Evolutionary conservation across 1,139 yeast species (phyloP).

Genomic region (Tardiomyces digboiensis): DNA sequence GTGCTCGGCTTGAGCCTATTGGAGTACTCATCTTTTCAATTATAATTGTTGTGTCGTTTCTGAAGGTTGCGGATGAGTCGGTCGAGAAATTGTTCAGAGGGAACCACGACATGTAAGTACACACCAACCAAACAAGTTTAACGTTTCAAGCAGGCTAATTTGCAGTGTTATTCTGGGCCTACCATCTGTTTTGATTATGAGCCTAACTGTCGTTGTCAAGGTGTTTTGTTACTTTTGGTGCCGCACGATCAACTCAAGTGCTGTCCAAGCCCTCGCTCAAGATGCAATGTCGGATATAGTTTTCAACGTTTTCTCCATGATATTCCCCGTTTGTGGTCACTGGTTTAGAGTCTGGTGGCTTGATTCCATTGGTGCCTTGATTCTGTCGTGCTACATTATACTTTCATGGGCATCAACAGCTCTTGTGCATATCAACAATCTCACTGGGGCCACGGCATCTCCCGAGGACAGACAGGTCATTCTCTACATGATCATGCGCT

Average conservation of each 20-base stretch:
- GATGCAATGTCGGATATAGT: constrained; percentile 74
- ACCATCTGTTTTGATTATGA: constrained; percentile 53
- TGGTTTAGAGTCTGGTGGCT: constrained; percentile 53
- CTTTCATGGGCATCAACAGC: constrained; percentile 53
- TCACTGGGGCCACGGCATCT: constrained; percentile 66
- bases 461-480: constrained; percentile 56
- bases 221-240: constrained; percentile 59
- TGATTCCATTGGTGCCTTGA: constrained; percentile 64
- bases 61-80: constrained; percentile 66
- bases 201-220: constrained; percentile 50
- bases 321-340: constrained; percentile 59
- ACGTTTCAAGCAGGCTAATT: background rate
- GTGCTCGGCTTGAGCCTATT: constrained; percentile 65
- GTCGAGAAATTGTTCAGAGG: constrained; percentile 22
- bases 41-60: constrained; percentile 59
- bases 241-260: constrained; percentile 49
- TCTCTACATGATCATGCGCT: constrained; percentile 56
- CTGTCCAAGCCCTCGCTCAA: constrained; percentile 72
- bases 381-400: constrained; percentile 53
- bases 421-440: constrained; percentile 60
- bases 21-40: constrained; percentile 70
- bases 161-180: constrained; percentile 28
- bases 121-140: too few species aligned
- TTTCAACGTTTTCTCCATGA: constrained; percentile 57
- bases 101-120: constrained; percentile 30